These are phyloP conservation scores for Phialophora macrospora DNA, from an alignment of 2,329 filamentous ascomycete genomes.

Conservation along the genomic window DNA sequence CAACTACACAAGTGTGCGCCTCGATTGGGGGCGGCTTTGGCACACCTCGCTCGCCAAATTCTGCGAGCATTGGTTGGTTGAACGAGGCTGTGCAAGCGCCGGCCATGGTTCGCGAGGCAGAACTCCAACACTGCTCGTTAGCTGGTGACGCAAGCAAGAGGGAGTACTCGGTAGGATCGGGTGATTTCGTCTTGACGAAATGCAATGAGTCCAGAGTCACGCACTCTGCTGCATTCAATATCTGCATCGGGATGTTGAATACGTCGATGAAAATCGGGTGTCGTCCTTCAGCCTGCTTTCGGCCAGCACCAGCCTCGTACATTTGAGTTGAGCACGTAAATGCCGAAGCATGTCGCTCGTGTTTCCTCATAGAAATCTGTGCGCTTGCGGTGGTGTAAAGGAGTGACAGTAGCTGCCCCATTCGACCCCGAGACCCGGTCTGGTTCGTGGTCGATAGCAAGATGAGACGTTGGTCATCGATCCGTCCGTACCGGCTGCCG, in stretches of 20 bases:
- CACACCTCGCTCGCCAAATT: neutral
- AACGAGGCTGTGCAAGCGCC: constrained; percentile 1
- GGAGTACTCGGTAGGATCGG: neutral
- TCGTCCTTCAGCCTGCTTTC: no score
- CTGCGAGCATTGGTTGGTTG: neutral
- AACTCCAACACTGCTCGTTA: neutral
- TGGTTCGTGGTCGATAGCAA: neutral
- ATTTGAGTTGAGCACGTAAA: neutral
- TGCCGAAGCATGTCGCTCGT: neutral
- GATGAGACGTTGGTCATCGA: neutral
- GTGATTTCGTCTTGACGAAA: neutral
- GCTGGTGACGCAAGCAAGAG: neutral
- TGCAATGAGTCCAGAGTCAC: neutral
- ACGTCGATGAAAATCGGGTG: neutral
- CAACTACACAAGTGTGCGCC: neutral
- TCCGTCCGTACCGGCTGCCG: neutral
- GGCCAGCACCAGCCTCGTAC: neutral
- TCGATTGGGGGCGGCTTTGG: neutral
- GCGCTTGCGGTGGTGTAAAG: neutral
- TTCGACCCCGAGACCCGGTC: neutral
- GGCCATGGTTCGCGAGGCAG: neutral
- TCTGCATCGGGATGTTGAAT: neutral
- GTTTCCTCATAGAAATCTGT: neutral
- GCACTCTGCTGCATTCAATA: no score
- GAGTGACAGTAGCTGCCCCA: neutral